Evolutionary conservation across 495 filamentous ascomycete genomes (phyloP), one percentile per base, ranked within the genome.

Genomic region (Trichocladium antarcticum): DNA sequence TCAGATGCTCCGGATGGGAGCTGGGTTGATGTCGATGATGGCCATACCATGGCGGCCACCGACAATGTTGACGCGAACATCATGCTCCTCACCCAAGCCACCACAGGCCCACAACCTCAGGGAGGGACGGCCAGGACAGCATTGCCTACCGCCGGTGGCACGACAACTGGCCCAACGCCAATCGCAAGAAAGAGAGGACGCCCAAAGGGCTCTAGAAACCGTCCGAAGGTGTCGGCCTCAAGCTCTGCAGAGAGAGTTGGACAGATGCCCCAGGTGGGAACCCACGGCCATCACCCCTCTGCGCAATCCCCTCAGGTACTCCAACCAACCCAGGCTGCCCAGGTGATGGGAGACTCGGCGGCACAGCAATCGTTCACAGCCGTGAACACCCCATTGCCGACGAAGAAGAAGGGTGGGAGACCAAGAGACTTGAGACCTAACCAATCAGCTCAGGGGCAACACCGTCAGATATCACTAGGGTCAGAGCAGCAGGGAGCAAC

Each of bases 141-240:
- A 36, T 38, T 61, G 24, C 56, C 58, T 24, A 21, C 19, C 24
- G 15, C 16, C 20, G 24, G 8, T 37, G 48, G 42, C 15, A 22
- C 34, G 3, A 16, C 47, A 14, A 20, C 32, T 3, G 46, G 55
- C n/a, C 29, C 20, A n/a, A 57, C 58, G 41, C 31, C 66, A 20
- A 54, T 59, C 54, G 31, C 61, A 41, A 56, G 55, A 37, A 62
- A 52, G 37, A 56, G 64, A 47, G 66, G 66, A 7, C 59, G 66
- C 0, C 72, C 72, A 0, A 74, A 72, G 31, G 72, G 72, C 7
- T 74, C 72, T 0, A 74, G 70, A 49, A 74, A 74, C 40, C 61
- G 68, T 1, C 72, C 72, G 12, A 74, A 72, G 47, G 58, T 64
- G 21, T 14, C 45, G 6, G 16, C 17, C 19, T 31, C 21, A 8